Base-by-base conservation (phyloP, 139 green algal genomes). In the Pycnococcus provasolii region DNA sequence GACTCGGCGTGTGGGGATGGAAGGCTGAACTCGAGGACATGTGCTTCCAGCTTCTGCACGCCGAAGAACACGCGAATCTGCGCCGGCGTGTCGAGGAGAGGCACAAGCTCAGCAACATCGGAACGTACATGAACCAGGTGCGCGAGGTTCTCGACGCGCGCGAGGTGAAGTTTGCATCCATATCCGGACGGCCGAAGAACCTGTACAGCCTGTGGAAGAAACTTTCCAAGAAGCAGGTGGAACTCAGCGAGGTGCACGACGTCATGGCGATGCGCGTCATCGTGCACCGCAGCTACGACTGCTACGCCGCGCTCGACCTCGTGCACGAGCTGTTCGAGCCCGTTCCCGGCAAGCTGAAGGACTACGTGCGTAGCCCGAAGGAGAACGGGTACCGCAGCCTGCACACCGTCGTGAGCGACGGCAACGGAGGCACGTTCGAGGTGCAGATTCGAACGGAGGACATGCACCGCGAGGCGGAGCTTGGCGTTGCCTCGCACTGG, bases 381-480 rank as follows among this genome's bases (percentile, higher is more conserved):
- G 50, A 66, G 45, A 97, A 96, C 72, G 91, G 91, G 43, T 97
- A 97, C 79, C 83, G 88, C 65, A 87, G 74, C n/a, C 76, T 96
- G 45, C 82, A 84, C 72, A 79, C 71, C 6, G 77, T 81, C 51
- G 74, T 88, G 61, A 40, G 45, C 15, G 78, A 45, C 13, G 68
- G 51, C 37, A 73, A 80, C 46, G 83, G 80, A 40, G 42, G 66
- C 15, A 62, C 79, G 1, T 62, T 91, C 7, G 87, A 94, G 76
- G 67, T 89, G 39, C 89, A 95, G 73, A 93, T 97, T 62, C 82
- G 91, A 62, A 96, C 89, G n/a, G 67, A 72, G 62, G 90, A 94
- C 69, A 96, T 96, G 90, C 90, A 96, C 78, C 86, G 81, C 64
- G 79, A 89, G 1, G 87, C 90, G 0, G 91, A 97, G 79, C 94